phyloP scores from a whole-genome alignment of 2,329 filamentous ascomycete genomes.

The Aurifilum marmelostoma region DNA sequence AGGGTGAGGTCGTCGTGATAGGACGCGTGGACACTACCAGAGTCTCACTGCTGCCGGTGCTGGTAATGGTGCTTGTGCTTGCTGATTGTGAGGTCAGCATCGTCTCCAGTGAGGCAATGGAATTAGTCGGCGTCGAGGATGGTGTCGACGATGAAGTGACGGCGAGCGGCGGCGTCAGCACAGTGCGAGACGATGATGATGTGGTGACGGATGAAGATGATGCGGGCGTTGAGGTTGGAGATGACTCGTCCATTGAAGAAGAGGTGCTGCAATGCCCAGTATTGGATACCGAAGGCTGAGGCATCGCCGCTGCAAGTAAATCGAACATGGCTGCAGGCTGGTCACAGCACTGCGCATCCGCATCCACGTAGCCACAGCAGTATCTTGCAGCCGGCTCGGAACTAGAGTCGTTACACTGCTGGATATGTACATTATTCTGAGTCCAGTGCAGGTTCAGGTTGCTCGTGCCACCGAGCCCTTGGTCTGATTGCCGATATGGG shows the following conservation, averaged over 20 bases:
- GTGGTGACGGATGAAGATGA: neutral
- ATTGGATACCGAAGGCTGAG: neutral
- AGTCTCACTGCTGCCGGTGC: conserved; percentile 5
- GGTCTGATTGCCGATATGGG: neutral
- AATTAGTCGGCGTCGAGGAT: neutral
- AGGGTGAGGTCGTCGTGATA: neutral
- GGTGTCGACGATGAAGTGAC: neutral
- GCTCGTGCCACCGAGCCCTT: neutral
- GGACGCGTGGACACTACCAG: neutral
- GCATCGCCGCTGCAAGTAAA: neutral
- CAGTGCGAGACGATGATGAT: neutral
- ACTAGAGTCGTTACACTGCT: conserved; percentile 12
- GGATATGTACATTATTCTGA: conserved; percentile 13
- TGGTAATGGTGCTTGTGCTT: neutral
- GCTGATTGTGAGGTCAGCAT: neutral
- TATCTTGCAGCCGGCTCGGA: neutral
- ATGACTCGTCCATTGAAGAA: neutral
- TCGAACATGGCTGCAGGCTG: conserved; percentile 13
- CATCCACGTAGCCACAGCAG: conserved; percentile 14
- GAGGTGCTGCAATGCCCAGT: neutral
- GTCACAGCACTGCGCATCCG: conserved; percentile 12
- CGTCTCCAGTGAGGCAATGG: neutral
- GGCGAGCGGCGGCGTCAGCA: neutral
- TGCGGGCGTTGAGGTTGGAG: neutral
- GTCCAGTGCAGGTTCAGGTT: neutral